phyloP scores from a whole-genome alignment of 768 basidiomycete species.

The Mycena olivaceomarginata region DNA sequence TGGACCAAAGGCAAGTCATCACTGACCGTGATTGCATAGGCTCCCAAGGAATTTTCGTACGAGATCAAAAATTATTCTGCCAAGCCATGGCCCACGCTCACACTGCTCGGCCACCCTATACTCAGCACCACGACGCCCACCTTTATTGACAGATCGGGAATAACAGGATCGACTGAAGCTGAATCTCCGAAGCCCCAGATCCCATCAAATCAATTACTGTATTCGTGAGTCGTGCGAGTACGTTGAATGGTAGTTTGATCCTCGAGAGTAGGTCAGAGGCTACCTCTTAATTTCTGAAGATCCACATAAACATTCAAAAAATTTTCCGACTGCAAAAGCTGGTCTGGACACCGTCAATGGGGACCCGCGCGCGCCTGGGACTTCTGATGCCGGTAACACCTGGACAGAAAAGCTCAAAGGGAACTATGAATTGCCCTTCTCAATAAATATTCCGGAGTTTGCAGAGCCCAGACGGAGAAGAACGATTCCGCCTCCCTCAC shows the following conservation, averaged over 20 bases:
- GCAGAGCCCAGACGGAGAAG: conserved; percentile 1
- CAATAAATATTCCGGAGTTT: conserved; percentile 22
- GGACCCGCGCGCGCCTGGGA: conserved; percentile 23
- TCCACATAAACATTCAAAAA: conserved; percentile 4
- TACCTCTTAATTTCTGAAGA: conserved; percentile 28
- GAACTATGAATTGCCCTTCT: conserved; percentile 33
- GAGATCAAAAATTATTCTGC: conserved; percentile 25
- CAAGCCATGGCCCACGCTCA: conserved; percentile 34
- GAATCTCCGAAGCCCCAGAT: conserved; percentile 19
- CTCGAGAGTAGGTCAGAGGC: conserved; percentile 22
- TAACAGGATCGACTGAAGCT: conserved; percentile 33
- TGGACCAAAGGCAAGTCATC: neutral
- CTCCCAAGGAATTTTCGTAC: conserved; percentile 30
- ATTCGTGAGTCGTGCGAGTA: conserved; percentile 16
- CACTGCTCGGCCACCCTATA: conserved; percentile 19
- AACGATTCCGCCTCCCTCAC: conserved; percentile 36
- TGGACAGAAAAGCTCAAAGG: conserved; percentile 35
- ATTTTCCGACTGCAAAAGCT: conserved; percentile 12
- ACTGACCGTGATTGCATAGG: neutral
- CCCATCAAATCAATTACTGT: conserved; percentile 23
- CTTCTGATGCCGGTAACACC: neutral
- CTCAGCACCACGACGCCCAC: conserved; percentile 28
- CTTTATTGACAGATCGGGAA: conserved; percentile 29
- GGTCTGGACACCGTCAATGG: conserved; percentile 29
- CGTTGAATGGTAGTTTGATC: neutral